Evolutionary conservation across 2,329 filamentous ascomycete species (phyloP), one percentile per base, ranked within the genome.

Genomic region (Taxawa tesnikishii): DNA sequence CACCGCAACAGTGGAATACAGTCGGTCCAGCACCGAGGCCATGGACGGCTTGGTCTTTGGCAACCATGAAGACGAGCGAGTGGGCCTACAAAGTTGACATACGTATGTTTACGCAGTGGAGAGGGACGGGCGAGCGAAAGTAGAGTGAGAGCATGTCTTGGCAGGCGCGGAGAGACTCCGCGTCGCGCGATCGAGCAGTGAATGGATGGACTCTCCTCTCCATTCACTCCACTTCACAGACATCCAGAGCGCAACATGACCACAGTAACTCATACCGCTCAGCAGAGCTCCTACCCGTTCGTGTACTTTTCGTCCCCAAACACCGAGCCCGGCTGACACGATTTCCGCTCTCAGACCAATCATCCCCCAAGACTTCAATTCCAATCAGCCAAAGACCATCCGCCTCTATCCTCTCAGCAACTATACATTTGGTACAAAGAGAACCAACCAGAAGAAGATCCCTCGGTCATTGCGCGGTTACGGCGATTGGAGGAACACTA

Each of bases 371-470:
- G 31, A 32, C 44, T 98, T 98, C 70, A 83, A 87, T 53, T 77
- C 73, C 32, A 85, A 88, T 55, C 90, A 98, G 59, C 84, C 88
- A 19, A 65, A 77, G 46, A 90, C 85, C 2, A 87, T 98, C 51
- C 82, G 83, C 32, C 73, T 98, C 15, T 96, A 87, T 53, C 90
- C 90, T 19, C 73, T 98, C 29, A 94, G 85, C 45, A 98, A 96
- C 68, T 98, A 98, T 68, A 96, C 90, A 15, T 96, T 98, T 51
- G 88, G 88, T 41, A 93, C 92, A 39, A 98, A 62, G 90, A 96
- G 65, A 92, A 83, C 14, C 90, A 98, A 55, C 90, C 88, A 2
- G 90, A 98, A 60, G 90, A 98, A 60, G 90, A 98, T 50, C 87
- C 88, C 0, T 94, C 85, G 0, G 90, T 98, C 2, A 74, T 94